Evolutionary conservation across 2,329 filamentous ascomycete genomes (phyloP).

Genomic region (Cephalotrichum gorgonifer): DNA sequence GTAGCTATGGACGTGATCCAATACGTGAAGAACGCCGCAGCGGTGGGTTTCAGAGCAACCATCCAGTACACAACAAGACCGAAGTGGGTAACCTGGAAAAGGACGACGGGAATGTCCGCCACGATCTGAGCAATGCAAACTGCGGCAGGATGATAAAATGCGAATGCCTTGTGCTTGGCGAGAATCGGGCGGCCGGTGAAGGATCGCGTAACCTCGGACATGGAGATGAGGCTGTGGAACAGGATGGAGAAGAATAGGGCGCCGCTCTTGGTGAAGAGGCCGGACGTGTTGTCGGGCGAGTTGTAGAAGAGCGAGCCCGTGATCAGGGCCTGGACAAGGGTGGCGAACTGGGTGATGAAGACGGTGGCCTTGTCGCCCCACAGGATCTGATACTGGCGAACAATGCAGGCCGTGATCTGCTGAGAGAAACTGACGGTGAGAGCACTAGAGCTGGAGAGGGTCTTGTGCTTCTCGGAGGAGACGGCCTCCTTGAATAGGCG

Average conservation of each 20-base stretch:
- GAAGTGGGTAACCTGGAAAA: too few species aligned
- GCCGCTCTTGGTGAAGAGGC: slow-evolving; percentile 36
- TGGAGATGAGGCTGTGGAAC: slow-evolving; percentile 19
- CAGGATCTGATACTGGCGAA: neutral
- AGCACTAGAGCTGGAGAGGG: neutral
- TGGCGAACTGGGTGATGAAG: neutral
- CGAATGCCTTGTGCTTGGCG: slow-evolving; percentile 15
- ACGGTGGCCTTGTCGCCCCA: neutral
- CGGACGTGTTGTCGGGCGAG: slow-evolving; percentile 36
- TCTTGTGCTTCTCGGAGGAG: neutral
- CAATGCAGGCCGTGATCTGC: neutral
- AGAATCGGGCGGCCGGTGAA: slow-evolving; percentile 15
- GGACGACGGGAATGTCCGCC: too few species aligned
- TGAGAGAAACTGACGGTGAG: neutral
- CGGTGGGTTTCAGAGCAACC: too few species aligned
- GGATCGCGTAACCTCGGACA: slow-evolving; percentile 14
- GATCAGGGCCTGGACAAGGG: slow-evolving; percentile 32
- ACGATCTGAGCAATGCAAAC: neutral
- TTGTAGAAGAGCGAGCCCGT: slow-evolving; percentile 59
- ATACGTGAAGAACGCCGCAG: too few species aligned
- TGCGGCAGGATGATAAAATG: slow-evolving; percentile 23
- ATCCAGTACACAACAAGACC: too few species aligned
- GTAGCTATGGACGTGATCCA: too few species aligned
- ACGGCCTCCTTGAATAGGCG: neutral
- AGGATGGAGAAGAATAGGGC: slow-evolving; percentile 20